Conservation (phyloP, 2,329 filamentous ascomycete genomes). For the Exophiala bonariae region DNA sequence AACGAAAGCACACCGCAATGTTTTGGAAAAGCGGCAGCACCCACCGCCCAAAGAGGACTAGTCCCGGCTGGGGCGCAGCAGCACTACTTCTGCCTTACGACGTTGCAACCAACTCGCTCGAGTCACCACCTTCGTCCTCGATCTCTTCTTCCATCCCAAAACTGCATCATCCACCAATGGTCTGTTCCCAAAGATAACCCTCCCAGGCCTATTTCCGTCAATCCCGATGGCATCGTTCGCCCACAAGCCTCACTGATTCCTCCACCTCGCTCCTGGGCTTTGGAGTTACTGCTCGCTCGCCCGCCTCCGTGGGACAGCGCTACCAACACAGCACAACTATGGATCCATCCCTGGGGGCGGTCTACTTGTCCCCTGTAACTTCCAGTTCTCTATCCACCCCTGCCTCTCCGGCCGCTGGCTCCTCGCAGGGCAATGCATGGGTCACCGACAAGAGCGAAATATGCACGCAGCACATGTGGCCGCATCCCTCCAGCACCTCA, state of each 20-base stretch:
- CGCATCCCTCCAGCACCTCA: conserved; percentile 5
- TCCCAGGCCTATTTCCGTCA: conserved; percentile 20
- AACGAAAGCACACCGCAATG: not conserved
- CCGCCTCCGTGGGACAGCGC: conserved; percentile 1
- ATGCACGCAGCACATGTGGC: conserved; percentile 17
- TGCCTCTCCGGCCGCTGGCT: conserved; percentile 13
- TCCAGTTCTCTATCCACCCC: conserved; percentile 3
- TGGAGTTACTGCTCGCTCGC: conserved; percentile 9
- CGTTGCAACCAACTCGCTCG: not conserved
- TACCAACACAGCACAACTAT: not conserved
- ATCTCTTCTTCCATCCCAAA: conserved; percentile 3
- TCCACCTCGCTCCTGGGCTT: conserved; percentile 12
- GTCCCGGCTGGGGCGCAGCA: not conserved
- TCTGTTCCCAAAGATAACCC: conserved; percentile 14
- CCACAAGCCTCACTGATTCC: conserved; percentile 9
- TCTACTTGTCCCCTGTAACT: conserved; percentile 12
- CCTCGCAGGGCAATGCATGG: conserved; percentile 12
- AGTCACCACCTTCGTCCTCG: not conserved
- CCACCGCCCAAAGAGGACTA: not conserved
- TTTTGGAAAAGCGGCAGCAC: not conserved
- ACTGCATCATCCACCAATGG: not conserved
- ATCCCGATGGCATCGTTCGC: conserved; percentile 11
- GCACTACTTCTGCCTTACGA: not conserved
- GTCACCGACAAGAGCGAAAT: conserved; percentile 8
- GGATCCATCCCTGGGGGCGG: conserved; percentile 12